Conservation (phyloP, 1,284 basidiomycete genomes). For the Melanopsichium pennsylvanicum region DNA sequence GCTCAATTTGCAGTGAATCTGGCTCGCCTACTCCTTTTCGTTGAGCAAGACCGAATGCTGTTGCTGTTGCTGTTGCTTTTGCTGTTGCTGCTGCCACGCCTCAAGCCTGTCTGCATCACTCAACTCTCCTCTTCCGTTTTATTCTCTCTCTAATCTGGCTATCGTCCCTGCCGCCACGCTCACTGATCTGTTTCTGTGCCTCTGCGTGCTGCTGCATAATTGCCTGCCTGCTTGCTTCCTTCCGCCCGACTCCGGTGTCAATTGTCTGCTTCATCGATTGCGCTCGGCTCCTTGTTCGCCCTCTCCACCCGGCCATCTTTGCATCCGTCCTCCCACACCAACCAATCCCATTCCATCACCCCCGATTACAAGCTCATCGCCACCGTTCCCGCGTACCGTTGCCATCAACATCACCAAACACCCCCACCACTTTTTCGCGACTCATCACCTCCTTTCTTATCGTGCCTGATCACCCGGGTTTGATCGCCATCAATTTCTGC, state of each 20-base stretch:
- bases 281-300: neutral
- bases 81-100: neutral
- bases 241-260: constrained; percentile 14
- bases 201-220: neutral
- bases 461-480: no score
- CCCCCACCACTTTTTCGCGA: neutral
- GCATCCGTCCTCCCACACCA: neutral
- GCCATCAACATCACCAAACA: neutral
- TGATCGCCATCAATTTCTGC: no score
- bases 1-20: no score
- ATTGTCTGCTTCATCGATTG: constrained; percentile 5
- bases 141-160: constrained; percentile 1
- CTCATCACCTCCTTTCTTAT: no score
- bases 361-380: neutral
- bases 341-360: neutral
- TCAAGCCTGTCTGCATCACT: neutral
- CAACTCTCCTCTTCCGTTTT: no score
- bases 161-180: no score
- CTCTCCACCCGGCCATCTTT: constrained; percentile 30
- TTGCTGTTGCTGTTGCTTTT: neutral
- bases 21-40: no score
- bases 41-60: no score
- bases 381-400: no score
- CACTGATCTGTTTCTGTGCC: neutral
- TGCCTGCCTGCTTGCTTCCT: neutral